phyloP scores from a whole-genome alignment of 345 rosid species.

The Ailanthus altissimus region DNA sequence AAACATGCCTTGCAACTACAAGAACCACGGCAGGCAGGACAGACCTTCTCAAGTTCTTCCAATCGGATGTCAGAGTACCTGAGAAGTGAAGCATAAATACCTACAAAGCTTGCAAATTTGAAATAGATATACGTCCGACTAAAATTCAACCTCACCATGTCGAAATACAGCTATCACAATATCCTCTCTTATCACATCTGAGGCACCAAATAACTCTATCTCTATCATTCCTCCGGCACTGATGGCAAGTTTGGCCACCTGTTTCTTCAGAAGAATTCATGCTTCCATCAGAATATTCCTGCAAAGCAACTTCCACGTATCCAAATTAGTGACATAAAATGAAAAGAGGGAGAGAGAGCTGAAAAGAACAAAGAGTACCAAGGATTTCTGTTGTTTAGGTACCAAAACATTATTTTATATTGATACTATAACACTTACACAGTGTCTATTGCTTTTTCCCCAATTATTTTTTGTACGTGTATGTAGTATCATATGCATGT shows the following conservation, averaged over 20 bases:
- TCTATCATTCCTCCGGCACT: constrained; percentile 65
- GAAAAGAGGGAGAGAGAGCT: background rate
- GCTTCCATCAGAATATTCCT: constrained; percentile 78
- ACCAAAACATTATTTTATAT: background rate
- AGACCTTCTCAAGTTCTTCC: constrained; percentile 82
- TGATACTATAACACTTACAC: background rate
- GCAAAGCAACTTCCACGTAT: constrained; percentile 29
- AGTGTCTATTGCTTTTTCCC: background rate
- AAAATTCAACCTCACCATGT: constrained; percentile 56
- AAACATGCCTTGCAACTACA: constrained; percentile 89
- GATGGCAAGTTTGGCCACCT: constrained; percentile 81
- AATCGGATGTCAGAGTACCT: constrained; percentile 67
- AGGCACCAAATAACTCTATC: constrained; percentile 73
- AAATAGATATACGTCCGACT: constrained; percentile 7
- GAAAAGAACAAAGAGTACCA: background rate
- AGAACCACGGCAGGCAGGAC: constrained; percentile 94
- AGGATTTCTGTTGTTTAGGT: background rate
- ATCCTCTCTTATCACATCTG: constrained; percentile 84
- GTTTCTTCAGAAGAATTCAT: constrained; percentile 69
- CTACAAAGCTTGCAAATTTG: constrained; percentile 7
- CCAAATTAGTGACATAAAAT: constrained; percentile 8
- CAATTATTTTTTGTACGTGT: background rate
- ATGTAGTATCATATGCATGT: background rate
- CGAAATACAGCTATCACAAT: constrained; percentile 73
- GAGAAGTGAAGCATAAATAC: constrained; percentile 24